phyloP scores from a whole-genome alignment of 768 basidiomycete genomes.

The Pseudohyphozyma bogoriensis region DNA sequence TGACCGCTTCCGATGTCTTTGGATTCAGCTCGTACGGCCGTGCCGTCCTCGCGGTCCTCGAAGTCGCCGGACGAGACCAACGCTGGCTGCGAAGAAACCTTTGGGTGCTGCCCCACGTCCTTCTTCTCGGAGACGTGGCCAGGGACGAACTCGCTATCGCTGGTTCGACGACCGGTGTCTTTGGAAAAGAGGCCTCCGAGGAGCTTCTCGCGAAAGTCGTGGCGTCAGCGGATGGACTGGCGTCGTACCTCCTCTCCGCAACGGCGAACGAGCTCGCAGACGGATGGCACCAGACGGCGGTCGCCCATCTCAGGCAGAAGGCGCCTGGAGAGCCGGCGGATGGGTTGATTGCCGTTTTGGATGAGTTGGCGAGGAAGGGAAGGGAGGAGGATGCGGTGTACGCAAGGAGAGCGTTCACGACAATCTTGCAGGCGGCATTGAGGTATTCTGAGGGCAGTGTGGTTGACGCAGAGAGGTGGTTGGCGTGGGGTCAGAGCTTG shows the following conservation, averaged over 20 bases:
- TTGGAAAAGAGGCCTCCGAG: slow-evolving; percentile 22
- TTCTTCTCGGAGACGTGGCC: slow-evolving; percentile 44
- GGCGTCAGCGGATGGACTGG: slow-evolving; percentile 19
- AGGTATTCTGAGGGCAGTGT: slow-evolving; percentile 50
- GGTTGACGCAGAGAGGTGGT: slow-evolving; percentile 66
- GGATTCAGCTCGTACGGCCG: slow-evolving; percentile 8
- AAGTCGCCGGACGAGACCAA: slow-evolving; percentile 37
- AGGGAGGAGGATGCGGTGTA: slow-evolving; percentile 43
- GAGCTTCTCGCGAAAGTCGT: slow-evolving; percentile 20
- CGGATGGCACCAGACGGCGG: slow-evolving; percentile 43
- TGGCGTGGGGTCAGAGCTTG: slow-evolving; percentile 55
- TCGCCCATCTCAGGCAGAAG: slow-evolving; percentile 12
- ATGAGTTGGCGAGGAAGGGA: neutral
- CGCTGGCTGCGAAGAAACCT: slow-evolving; percentile 55
- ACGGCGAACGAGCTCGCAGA: slow-evolving; percentile 40
- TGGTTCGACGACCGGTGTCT: slow-evolving; percentile 18
- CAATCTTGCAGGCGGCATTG: slow-evolving; percentile 50
- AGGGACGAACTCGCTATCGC: slow-evolving; percentile 29
- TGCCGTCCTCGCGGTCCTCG: slow-evolving; percentile 15
- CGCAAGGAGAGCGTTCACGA: slow-evolving; percentile 53
- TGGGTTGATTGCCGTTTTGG: slow-evolving; percentile 32
- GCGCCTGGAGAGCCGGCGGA: slow-evolving; percentile 4
- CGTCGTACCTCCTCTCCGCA: slow-evolving; percentile 54
- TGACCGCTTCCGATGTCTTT: slow-evolving; percentile 3
- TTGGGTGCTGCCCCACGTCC: slow-evolving; percentile 62